These are phyloP conservation scores for Tagetes patula DNA, from an alignment of 129 eudicot genomes.

Conservation along the genomic window DNA sequence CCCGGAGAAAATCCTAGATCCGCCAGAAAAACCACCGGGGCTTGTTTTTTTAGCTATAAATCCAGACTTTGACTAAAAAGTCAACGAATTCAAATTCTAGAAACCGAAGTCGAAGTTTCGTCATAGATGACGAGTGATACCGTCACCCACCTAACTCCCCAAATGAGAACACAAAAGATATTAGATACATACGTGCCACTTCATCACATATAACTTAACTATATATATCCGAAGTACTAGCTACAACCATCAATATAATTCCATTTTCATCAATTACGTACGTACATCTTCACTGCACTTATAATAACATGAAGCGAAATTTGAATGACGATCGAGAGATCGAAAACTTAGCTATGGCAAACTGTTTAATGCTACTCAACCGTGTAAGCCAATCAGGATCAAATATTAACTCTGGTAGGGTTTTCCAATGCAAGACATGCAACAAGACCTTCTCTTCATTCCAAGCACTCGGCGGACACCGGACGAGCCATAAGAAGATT, in stretches of 20 bases:
- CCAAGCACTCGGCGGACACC: conserved; percentile 74
- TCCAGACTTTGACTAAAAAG: conserved; percentile 19
- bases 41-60: not conserved
- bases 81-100: conserved; percentile 32
- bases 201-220: not conserved
- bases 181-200: not conserved
- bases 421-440: conserved; percentile 51
- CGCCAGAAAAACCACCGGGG: no score
- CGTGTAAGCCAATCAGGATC: conserved; percentile 16
- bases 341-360: conserved; percentile 53
- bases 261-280: no score
- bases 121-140: conserved; percentile 24
- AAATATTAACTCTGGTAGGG: not conserved
- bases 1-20: no score
- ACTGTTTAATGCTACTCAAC: conserved; percentile 47
- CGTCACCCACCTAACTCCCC: conserved; percentile 13
- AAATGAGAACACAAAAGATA: not conserved
- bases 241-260: no score
- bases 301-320: conserved; percentile 31
- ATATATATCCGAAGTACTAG: not conserved
- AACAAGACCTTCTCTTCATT: conserved; percentile 42
- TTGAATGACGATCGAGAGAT: conserved; percentile 36
- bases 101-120: conserved; percentile 25
- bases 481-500: conserved; percentile 58
- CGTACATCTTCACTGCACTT: no score